A percentile compares a stretch with the other conserved stretches of the same genome.
These are phyloP conservation scores for Rhodotorula sp. DNA, from an alignment of 1,284 basidiomycete species.

Conservation along the genomic window DNA sequence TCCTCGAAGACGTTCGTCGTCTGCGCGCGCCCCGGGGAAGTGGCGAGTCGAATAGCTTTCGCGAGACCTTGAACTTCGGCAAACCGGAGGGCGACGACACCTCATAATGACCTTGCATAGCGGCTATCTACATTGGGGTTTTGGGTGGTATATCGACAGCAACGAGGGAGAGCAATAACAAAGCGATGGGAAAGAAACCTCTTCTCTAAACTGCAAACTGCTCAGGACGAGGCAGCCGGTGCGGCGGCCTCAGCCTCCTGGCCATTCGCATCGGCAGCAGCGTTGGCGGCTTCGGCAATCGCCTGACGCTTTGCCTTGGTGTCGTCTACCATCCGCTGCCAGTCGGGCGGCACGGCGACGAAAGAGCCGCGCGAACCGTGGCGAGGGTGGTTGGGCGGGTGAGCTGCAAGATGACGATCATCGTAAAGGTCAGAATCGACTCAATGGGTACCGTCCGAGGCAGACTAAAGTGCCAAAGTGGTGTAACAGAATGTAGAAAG, in stretches of 20 bases:
- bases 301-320: conserved; percentile 5
- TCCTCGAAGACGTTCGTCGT: too few relatives aligned
- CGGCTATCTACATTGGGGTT: too few relatives aligned
- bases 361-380: conserved; percentile 40
- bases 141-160: too few relatives aligned
- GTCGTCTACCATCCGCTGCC: conserved; percentile 8
- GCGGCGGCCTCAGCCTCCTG: not conserved
- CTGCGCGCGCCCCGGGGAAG: too few relatives aligned
- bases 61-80: too few relatives aligned
- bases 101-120: too few relatives aligned
- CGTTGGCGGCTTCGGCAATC: conserved; percentile 1
- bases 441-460: not conserved
- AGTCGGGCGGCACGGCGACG: conserved; percentile 35
- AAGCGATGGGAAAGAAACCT: not conserved
- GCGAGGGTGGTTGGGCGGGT: conserved; percentile 36
- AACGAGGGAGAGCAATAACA: too few relatives aligned
- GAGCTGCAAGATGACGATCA: conserved; percentile 21
- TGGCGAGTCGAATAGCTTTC: too few relatives aligned
- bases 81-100: too few relatives aligned
- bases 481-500: too few relatives aligned
- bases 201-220: not conserved
- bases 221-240: not conserved
- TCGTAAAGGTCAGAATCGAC: too few relatives aligned
- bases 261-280: conserved; percentile 3
- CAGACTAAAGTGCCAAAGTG: too few relatives aligned